Conservation (phyloP, 176 grass and related monocot genomes). For the Carex cristatella region DNA sequence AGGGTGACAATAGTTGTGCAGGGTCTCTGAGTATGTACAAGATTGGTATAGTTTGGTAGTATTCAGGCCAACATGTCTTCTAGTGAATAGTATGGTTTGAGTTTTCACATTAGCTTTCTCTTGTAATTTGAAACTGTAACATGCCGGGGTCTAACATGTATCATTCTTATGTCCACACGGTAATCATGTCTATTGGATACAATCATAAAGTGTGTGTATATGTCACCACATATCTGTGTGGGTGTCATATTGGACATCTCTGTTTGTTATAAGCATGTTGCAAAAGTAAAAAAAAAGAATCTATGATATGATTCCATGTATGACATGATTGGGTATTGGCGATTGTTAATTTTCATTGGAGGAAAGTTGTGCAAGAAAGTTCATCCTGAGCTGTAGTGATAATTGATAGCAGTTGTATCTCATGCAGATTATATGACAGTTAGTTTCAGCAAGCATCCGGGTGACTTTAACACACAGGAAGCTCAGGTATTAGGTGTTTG, state of each 20-base stretch:
- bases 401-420: neutral
- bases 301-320: neutral
- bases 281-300: neutral
- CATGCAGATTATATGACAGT: neutral
- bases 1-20: neutral
- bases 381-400: neutral
- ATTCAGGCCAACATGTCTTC: neutral
- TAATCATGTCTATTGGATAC: neutral
- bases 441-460: neutral
- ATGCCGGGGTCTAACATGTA: neutral
- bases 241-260: neutral
- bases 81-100: neutral
- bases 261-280: neutral
- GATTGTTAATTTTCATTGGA: neutral
- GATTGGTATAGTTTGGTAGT: neutral
- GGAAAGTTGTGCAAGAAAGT: neutral
- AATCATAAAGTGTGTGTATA: neutral
- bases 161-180: neutral
- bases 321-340: neutral
- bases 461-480: neutral
- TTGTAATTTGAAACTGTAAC: neutral
- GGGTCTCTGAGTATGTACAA: neutral
- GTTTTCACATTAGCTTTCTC: neutral
- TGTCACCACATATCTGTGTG: neutral
- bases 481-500: neutral